Conservation (phyloP, 495 filamentous ascomycete genomes). For the Aspergillus sparsus region DNA sequence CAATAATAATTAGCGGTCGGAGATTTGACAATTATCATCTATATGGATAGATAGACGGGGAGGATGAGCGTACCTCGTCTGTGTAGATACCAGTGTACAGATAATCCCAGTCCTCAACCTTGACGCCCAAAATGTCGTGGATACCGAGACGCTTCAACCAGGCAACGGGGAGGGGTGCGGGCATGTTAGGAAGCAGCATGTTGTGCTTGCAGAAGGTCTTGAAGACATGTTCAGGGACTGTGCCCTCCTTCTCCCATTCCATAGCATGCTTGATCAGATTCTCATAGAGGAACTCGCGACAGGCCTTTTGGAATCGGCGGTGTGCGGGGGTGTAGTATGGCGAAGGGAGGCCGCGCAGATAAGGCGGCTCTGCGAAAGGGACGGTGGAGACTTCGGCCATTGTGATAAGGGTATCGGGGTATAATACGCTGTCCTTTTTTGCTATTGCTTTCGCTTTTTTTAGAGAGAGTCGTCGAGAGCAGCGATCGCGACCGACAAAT, state of each 20-base stretch:
- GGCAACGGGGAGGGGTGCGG: constrained; percentile 64
- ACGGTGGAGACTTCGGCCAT: constrained; percentile 46
- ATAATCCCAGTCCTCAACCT: constrained; percentile 75
- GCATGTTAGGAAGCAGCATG: constrained; percentile 65
- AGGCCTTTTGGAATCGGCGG: constrained; percentile 64
- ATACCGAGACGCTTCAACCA: constrained; percentile 68
- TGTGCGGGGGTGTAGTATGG: constrained; percentile 67
- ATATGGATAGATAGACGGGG: background rate
- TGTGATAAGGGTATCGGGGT: background rate
- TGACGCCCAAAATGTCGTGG: constrained; percentile 64
- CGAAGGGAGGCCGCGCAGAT: constrained; percentile 66
- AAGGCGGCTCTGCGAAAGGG: constrained; percentile 75
- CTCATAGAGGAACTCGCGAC: constrained; percentile 62
- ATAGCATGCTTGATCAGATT: constrained; percentile 60
- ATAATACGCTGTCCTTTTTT: background rate
- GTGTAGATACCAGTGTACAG: constrained; percentile 67
- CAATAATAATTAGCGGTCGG: constrained; percentile 1
- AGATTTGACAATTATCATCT: background rate
- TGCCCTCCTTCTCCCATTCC: constrained; percentile 65
- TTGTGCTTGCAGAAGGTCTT: constrained; percentile 58
- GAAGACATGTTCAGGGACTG: constrained; percentile 63
- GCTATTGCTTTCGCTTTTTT: background rate
- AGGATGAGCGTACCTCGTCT: constrained; percentile 56
- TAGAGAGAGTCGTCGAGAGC: background rate
- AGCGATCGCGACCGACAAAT: background rate